Evolutionary conservation across 2,329 filamentous ascomycete species (phyloP).

Genomic region (Xylariomycetidae sp.): DNA sequence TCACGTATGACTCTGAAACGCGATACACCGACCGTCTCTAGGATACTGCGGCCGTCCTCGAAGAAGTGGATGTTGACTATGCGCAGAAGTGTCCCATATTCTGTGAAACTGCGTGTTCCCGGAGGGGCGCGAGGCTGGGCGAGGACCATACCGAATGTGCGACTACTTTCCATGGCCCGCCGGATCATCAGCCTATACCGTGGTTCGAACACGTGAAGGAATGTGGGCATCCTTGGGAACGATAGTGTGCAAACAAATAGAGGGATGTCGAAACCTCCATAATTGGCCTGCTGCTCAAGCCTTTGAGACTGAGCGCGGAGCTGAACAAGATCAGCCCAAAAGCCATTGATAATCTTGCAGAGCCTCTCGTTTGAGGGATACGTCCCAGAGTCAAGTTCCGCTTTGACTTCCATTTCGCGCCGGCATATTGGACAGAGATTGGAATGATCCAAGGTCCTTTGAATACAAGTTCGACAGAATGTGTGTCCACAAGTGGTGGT

Average conservation of each 20-base stretch:
- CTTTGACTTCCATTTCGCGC: constrained; percentile 50
- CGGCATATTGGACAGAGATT: constrained; percentile 78
- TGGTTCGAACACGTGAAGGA: constrained; percentile 89
- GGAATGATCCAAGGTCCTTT: constrained; percentile 71
- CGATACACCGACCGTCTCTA: constrained; percentile 72
- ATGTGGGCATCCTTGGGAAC: constrained; percentile 79
- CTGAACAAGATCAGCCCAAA: constrained; percentile 66
- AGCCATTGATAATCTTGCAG: constrained; percentile 54
- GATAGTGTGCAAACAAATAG: constrained; percentile 80
- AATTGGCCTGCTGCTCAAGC: constrained; percentile 51
- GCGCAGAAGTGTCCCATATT: constrained; percentile 73
- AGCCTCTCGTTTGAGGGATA: constrained; percentile 60
- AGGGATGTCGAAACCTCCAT: constrained; percentile 57
- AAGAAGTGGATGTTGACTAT: constrained; percentile 71
- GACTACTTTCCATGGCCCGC: constrained; percentile 66
- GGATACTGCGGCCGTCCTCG: constrained; percentile 73
- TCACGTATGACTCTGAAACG: constrained; percentile 69
- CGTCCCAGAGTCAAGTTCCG: constrained; percentile 34
- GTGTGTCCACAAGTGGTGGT: constrained; percentile 88
- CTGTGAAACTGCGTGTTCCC: constrained; percentile 48
- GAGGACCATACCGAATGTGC: constrained; percentile 82
- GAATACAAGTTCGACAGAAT: constrained; percentile 77
- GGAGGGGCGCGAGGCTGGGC: constrained; percentile 49
- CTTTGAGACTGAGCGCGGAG: constrained; percentile 51
- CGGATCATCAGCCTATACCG: constrained; percentile 86